phyloP scores from a whole-genome alignment of 2,329 filamentous ascomycete species.

The Phialemonium atrogriseum region DNA sequence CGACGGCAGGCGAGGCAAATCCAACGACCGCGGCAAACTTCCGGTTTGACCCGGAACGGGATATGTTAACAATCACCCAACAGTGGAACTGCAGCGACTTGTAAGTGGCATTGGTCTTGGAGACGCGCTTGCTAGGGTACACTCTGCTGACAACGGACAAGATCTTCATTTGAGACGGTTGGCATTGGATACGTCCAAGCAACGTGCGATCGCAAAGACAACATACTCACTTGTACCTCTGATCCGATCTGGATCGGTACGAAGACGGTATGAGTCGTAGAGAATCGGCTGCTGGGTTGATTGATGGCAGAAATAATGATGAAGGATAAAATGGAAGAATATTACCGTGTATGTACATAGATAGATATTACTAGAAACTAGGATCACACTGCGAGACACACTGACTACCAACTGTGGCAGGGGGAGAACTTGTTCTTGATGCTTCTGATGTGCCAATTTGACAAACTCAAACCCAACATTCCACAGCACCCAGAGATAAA shows the following conservation, averaged over 20 bases:
- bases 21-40: constrained; percentile 16
- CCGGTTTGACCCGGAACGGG: constrained; percentile 18
- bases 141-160: constrained; percentile 6
- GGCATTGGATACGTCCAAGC: constrained; percentile 23
- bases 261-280: constrained; percentile 2
- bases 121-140: neutral
- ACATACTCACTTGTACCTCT: constrained; percentile 21
- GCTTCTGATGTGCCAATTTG: too few species aligned
- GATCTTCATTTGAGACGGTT: constrained; percentile 14
- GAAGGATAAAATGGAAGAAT: too few species aligned
- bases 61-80: constrained; percentile 20
- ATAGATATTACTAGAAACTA: too few species aligned
- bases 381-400: too few species aligned
- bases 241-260: constrained; percentile 24
- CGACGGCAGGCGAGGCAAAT: constrained; percentile 3
- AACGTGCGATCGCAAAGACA: constrained; percentile 17
- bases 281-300: too few species aligned
- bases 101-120: constrained; percentile 11
- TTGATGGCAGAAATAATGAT: too few species aligned
- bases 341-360: too few species aligned
- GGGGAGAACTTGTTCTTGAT: too few species aligned
- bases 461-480: too few species aligned
- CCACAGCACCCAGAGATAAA: too few species aligned
- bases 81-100: constrained; percentile 19
- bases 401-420: too few species aligned